Conservation (phyloP, 495 filamentous ascomycete genomes). For the Aspergillus affinis region DNA sequence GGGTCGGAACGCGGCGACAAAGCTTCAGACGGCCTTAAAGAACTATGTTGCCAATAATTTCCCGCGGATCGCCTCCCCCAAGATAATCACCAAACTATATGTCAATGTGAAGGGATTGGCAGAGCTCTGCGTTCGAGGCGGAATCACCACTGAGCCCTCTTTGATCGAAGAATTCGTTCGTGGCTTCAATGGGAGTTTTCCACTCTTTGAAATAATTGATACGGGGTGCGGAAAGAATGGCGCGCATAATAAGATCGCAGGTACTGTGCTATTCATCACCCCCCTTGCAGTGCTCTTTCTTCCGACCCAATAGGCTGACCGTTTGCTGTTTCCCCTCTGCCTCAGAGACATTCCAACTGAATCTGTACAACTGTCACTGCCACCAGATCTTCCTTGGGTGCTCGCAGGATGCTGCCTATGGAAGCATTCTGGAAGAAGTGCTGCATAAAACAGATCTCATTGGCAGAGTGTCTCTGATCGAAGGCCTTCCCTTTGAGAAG, state of each 20-base stretch:
- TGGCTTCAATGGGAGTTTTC: constrained; percentile 72
- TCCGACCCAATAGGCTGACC: constrained; percentile 8
- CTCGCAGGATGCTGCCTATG: constrained; percentile 73
- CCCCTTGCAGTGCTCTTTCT: constrained; percentile 3
- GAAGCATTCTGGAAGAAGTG: constrained; percentile 62
- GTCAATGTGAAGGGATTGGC: constrained; percentile 65
- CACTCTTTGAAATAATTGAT: constrained; percentile 74
- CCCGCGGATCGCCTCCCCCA: constrained; percentile 49
- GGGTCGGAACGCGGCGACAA: constrained; percentile 66
- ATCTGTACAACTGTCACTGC: constrained; percentile 70
- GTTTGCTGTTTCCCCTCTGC: constrained; percentile 10
- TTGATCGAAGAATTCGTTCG: constrained; percentile 66
- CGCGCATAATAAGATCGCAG: constrained; percentile 72
- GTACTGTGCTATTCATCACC: constrained; percentile 41
- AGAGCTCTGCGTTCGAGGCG: constrained; percentile 57
- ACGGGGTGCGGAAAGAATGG: constrained; percentile 68
- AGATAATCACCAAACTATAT: constrained; percentile 68
- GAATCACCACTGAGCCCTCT: constrained; percentile 51
- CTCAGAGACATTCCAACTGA: constrained; percentile 68
- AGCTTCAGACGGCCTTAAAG: constrained; percentile 55
- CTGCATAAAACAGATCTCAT: constrained; percentile 52
- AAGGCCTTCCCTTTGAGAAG: constrained; percentile 69
- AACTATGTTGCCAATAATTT: constrained; percentile 47
- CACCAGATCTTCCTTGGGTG: constrained; percentile 80
- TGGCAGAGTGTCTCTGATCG: constrained; percentile 67